Percentiles rank a stretch among this genome's conserved stretches.
Evolutionary conservation across 495 filamentous ascomycete genomes (phyloP).

Genomic region (Lasiosphaeris hirsuta): DNA sequence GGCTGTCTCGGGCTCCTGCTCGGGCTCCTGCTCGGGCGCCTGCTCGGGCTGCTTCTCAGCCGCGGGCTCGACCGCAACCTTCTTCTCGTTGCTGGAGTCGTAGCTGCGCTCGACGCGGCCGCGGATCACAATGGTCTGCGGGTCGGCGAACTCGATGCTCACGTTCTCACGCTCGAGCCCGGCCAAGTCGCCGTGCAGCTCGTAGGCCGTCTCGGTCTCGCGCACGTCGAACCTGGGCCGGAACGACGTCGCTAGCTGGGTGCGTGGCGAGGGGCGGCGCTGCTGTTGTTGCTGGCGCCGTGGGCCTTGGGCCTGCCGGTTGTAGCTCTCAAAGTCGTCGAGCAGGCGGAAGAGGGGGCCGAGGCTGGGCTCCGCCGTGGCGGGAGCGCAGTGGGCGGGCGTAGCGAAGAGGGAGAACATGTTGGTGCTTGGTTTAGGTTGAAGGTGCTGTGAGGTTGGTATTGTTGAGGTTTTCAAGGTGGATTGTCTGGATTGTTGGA

Average conservation of each 20-base stretch:
- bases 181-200: conserved; percentile 84
- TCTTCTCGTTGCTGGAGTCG: conserved; percentile 10
- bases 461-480: neutral
- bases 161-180: conserved; percentile 75
- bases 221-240: conserved; percentile 66
- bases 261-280: neutral
- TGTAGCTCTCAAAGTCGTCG: conserved; percentile 65
- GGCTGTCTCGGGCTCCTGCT: conserved; percentile 36
- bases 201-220: conserved; percentile 62
- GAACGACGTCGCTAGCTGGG: conserved; percentile 8
- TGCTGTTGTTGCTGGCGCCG: neutral
- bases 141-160: conserved; percentile 79
- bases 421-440: too few species aligned
- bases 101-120: conserved; percentile 63
- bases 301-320: conserved; percentile 24
- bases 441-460: neutral
- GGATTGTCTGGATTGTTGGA: neutral
- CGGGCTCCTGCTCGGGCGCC: conserved; percentile 27
- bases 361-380: conserved; percentile 44
- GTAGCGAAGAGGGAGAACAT: conserved; percentile 9
- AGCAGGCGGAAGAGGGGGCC: conserved; percentile 67
- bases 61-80: conserved; percentile 22
- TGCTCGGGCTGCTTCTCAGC: conserved; percentile 33
- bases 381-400: conserved; percentile 5
- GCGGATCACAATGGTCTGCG: conserved; percentile 66